Conservation (phyloP, 2,329 filamentous ascomycete genomes). For the Mollisia scopiformis region DNA sequence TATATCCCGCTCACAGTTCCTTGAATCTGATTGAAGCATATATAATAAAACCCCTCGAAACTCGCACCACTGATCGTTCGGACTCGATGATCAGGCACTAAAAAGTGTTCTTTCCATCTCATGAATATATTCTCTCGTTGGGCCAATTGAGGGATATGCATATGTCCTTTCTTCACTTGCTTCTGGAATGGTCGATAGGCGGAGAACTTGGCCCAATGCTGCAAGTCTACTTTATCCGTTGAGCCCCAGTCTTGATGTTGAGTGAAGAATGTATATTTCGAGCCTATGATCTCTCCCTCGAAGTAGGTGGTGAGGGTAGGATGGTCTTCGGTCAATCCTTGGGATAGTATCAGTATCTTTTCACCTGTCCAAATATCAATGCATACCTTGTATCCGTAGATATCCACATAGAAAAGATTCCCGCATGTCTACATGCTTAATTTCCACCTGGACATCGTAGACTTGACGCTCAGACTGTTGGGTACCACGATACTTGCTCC, state of each 20-base stretch:
- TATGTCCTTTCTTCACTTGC: slow-evolving; percentile 58
- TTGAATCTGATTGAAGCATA: slow-evolving; percentile 92
- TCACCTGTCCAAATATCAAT: not conserved
- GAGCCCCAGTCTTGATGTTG: slow-evolving; percentile 90
- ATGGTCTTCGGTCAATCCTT: slow-evolving; percentile 92
- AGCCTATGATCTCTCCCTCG: slow-evolving; percentile 95
- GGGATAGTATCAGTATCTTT: slow-evolving; percentile 17
- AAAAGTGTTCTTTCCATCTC: slow-evolving; percentile 98
- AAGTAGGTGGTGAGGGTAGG: slow-evolving; percentile 98
- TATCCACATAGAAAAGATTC: slow-evolving; percentile 96
- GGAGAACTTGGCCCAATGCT: slow-evolving; percentile 89
- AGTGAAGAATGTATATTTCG: slow-evolving; percentile 92
- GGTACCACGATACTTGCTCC: slow-evolving; percentile 86
- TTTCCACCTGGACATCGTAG: slow-evolving; percentile 95
- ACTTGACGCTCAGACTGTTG: slow-evolving; percentile 92
- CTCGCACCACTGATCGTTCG: slow-evolving; percentile 90
- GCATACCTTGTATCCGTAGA: slow-evolving; percentile 85
- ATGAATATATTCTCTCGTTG: slow-evolving; percentile 93
- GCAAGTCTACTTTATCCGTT: slow-evolving; percentile 86
- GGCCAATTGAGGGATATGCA: slow-evolving; percentile 69
- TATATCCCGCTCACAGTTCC: slow-evolving; percentile 93
- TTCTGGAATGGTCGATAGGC: slow-evolving; percentile 78
- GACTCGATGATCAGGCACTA: slow-evolving; percentile 93
- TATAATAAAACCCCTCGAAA: slow-evolving; percentile 99
- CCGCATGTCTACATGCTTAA: slow-evolving; percentile 93